Evolutionary conservation across 2,329 filamentous ascomycete species (phyloP), one percentile per base, ranked within the genome.

Genomic region (Aspergillus fumigatus): DNA sequence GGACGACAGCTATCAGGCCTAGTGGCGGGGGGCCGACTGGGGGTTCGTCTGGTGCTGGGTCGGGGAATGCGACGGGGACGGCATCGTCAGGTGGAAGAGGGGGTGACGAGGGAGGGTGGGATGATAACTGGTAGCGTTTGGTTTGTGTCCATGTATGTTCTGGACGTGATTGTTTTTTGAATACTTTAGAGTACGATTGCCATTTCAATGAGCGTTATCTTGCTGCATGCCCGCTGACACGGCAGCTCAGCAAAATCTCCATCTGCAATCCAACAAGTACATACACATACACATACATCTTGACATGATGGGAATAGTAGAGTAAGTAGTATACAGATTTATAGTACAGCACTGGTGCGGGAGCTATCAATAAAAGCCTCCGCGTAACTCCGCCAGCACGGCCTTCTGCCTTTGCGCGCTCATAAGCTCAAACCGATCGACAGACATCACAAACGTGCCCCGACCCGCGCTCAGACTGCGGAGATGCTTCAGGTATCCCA

Each of bases 401-500:
- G 77, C 80, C 68, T 79, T 84, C 69, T 85, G 83, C 67, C 87
- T 76, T 67, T 82, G 83, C 43, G 76, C 75, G 43, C 79, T 81
- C 79, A 90, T 84, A 67, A 79, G 81, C 75, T 90, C 87, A 71
- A 89, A 90, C 40, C 81, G 80, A 75, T 90, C 87, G 50, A 89
- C 84, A 59, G 77, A 83, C 88, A 90, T 90, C 4, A 89, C 84
- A 70, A 90, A 90, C 1, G 87, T 89, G 0, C 87, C 88, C 54
- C 94, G 82, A 0, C 94, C 94, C 2, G 88, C 89, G 3, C 93
- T 99, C 78, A 96, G 82, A 74, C 90, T 92, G 52, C 94, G 81
- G 61, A 99, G 75, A 70, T 95, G 90, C 71, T 91, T 90, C 65
- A 97, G 80, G 73, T 97, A 99, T 45, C 93, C 90, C 38, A 97